Percentiles rank a stretch among this genome's conserved stretches.
Evolutionary conservation across 768 basidiomycete genomes (phyloP).

Genomic region (Filobasidium wieringae): DNA sequence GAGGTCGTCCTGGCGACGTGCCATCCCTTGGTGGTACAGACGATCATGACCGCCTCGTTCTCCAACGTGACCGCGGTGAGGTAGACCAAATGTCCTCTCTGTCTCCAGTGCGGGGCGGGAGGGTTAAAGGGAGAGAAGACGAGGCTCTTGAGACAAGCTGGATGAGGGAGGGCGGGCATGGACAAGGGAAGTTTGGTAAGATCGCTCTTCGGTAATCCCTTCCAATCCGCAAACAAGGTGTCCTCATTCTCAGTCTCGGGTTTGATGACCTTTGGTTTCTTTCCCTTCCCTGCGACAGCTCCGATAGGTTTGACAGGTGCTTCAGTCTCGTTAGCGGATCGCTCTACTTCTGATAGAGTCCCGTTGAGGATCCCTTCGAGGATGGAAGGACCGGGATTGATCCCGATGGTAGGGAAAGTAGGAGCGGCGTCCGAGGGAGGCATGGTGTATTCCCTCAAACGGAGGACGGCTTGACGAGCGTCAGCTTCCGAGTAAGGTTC

Average conservation of each 20-base stretch:
- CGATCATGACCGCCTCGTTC: constrained; percentile 40
- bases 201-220: constrained; percentile 13
- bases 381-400: constrained; percentile 33
- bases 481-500: constrained; percentile 41
- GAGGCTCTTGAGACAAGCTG: constrained; percentile 34
- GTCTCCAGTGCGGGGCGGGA: constrained; percentile 40
- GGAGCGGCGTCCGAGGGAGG: constrained; percentile 26
- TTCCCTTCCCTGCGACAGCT: constrained; percentile 20
- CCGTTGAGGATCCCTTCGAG: constrained; percentile 40
- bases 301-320: constrained; percentile 22
- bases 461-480: constrained; percentile 40
- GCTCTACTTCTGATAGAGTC: constrained; percentile 19
- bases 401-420: constrained; percentile 24
- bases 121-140: constrained; percentile 43
- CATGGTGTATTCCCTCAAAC: constrained; percentile 35
- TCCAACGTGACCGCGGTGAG: constrained; percentile 41
- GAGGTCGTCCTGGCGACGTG: constrained; percentile 39
- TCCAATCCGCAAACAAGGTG: constrained; percentile 34
- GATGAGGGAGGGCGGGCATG: constrained; percentile 22
- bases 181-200: constrained; percentile 22
- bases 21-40: constrained; percentile 41
- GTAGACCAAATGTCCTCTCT: constrained; percentile 42
- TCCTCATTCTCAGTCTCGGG: constrained; percentile 12
- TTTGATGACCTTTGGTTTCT: constrained; percentile 9
- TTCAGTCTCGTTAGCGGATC: constrained; percentile 19